Base-by-base conservation (phyloP, 23 red algal species). In the Chondrus crispus region DNA sequence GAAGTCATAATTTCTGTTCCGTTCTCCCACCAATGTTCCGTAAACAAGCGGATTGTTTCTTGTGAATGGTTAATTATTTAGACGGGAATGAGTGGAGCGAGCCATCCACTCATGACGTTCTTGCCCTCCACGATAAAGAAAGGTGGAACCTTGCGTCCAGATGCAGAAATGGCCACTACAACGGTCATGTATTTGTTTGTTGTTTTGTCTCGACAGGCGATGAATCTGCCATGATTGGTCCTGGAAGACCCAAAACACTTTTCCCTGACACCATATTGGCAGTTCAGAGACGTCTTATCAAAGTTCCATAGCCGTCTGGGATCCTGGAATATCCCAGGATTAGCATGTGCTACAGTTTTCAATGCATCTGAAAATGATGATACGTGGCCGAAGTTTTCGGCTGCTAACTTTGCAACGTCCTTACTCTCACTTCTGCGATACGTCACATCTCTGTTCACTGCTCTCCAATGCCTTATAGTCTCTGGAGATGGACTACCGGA, bases 41-140 rank as follows among this genome's bases (percentile, higher is more conserved):
- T 38, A 43, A 76, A 38, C 71, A 26, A 76, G 5, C 43, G 37
- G 7, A 38, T 4, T 43, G 71, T 48, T 46, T 38, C 37, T n/a
- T 43, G 4, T 48, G 37, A 4, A 48, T 76, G 24, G n/a, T 76
- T 76, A 38, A 76, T 40, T 46, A 46, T 76, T 38, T 76, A n/a
- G n/a, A n/a, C 44, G 28, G 19, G 71, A 76, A 24, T 4, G 28
- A 76, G 71, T 7, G 71, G 71, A 46, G 33, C 71, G 44, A 76
- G 43, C 28, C 28, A 76, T 76, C 58, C 35, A 64, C 58, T 64
- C 71, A 46, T 76, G 33, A 22, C 5, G 10, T 72, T 63, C 58
- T 85, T 47, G 10, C 24, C 62, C 7, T 5, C 62, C 36, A 85
- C 41, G 53, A 72, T 85, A 62, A 85, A 85, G n/a, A 85, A 72